Conservation (phyloP, 805 yeast species). For the Zygoascus biomembranicola region DNA sequence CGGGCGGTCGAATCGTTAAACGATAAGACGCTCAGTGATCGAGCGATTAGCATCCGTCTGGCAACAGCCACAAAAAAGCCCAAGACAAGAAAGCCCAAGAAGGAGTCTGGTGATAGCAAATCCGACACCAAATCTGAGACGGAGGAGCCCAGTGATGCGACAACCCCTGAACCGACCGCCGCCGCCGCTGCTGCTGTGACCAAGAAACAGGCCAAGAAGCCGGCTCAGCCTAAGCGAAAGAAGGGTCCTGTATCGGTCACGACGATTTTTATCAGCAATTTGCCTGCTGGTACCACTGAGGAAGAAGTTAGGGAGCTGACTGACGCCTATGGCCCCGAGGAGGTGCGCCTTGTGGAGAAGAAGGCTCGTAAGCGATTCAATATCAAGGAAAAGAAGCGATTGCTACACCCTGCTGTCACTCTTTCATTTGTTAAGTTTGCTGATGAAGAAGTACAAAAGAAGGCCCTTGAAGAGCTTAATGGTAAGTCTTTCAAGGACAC, state of each 20-base stretch:
- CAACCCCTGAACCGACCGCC: conserved; percentile 14
- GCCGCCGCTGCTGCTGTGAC: conserved; percentile 23
- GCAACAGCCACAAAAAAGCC: conserved; percentile 28
- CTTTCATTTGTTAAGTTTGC: conserved; percentile 54
- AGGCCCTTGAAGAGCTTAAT: conserved; percentile 64
- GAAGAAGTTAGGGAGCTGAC: conserved; percentile 40
- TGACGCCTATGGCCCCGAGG: conserved; percentile 20
- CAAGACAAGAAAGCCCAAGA: background rate
- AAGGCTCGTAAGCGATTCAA: conserved; percentile 9
- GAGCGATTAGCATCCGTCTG: conserved; percentile 25
- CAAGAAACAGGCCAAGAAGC: conserved; percentile 42
- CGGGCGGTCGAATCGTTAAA: conserved; percentile 35
- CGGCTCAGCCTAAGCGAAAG: conserved; percentile 44
- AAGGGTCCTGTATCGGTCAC: conserved; percentile 39
- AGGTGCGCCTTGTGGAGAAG: conserved; percentile 25
- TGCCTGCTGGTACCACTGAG: conserved; percentile 43
- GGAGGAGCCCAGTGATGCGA: conserved; percentile 21
- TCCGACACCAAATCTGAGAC: conserved; percentile 15
- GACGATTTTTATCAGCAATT: conserved; percentile 55
- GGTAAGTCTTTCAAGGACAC: conserved; percentile 62
- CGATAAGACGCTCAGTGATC: conserved; percentile 25
- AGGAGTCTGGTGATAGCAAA: conserved; percentile 6
- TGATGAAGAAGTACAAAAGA: conserved; percentile 50
- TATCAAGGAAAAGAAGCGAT: conserved; percentile 10
- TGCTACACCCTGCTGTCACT: conserved; percentile 16